Percentiles rank a stretch among this genome's conserved stretches.
Conservation (phyloP, 2,329 filamentous ascomycete genomes). For the Pseudogymnoascus sp. region DNA sequence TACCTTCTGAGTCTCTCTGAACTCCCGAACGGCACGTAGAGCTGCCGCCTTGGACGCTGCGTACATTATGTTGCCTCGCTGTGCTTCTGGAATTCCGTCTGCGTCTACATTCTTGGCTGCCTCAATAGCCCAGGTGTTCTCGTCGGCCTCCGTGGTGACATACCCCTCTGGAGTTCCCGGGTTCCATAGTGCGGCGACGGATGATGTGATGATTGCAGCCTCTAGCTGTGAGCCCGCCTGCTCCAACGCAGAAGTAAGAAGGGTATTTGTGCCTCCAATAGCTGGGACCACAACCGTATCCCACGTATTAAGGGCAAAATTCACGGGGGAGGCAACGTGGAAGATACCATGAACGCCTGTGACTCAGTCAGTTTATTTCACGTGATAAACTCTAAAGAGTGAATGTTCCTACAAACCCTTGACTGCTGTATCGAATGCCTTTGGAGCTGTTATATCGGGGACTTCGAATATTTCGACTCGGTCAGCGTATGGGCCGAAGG, state of each 20-base stretch:
- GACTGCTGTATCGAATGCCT: slow-evolving; percentile 23
- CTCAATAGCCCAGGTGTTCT: not conserved
- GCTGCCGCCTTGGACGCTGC: not conserved
- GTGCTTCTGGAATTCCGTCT: not conserved
- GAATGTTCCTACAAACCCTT: slow-evolving; percentile 16
- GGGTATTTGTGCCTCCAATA: not conserved
- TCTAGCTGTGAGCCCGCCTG: not conserved
- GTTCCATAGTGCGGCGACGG: not conserved
- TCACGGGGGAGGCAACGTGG: slow-evolving; percentile 25
- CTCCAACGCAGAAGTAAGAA: not conserved
- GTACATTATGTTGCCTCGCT: not conserved
- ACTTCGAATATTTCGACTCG: slow-evolving; percentile 23
- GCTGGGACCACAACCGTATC: slow-evolving; percentile 19
- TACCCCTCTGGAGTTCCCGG: not conserved
- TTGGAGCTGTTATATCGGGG: slow-evolving; percentile 22
- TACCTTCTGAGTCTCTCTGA: not conserved
- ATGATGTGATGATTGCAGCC: not conserved
- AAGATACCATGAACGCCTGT: slow-evolving; percentile 25
- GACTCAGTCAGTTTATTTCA: not conserved
- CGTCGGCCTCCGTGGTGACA: not conserved
- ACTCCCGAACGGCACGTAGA: not conserved
- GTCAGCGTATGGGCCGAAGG: slow-evolving; percentile 21
- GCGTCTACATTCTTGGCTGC: not conserved
- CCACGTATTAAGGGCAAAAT: slow-evolving; percentile 25
- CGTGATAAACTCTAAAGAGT: not conserved